Evolutionary conservation across 768 basidiomycete species (phyloP), one percentile per base, ranked within the genome.

Genomic region (Zangia roseola): DNA sequence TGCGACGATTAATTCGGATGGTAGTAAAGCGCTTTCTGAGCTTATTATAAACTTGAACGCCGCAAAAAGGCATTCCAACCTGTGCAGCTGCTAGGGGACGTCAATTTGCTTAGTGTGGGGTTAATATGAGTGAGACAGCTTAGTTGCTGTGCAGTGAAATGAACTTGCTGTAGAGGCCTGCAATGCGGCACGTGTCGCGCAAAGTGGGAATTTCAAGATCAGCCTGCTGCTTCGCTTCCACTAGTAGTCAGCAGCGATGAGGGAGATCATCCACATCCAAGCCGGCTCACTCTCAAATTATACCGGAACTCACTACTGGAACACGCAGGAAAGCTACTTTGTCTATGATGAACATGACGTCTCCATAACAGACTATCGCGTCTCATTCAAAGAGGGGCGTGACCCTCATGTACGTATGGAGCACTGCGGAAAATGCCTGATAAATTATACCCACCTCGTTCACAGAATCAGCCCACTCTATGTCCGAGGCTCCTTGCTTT

Each of bases 251-350:
- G 12, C 23, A 34, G 36, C 46, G 26, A 90, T 90, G 88, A 82
- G 77, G 60, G 88, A 91, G 61, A 88, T 90, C 52, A 66, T 91
- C 49, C 84, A 91, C 63, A 71, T 91, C 43, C 88, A 91, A 65
- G 86, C 86, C 0, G 88, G 88, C 47, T 63, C 72, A 28, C 59
- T 79, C 37, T 75, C 88, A 17, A 90, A 91, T 59, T 82, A 82
- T 59, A 67, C 77, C 17, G 87, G 86, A 39, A 80, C 86, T 0
- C 88, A 91, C 58, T 90, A 88, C 57, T 91, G 87, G 87, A 90
- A 90, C 59, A 78, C 85, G 1, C 88, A 90, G 64, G 84, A 88
- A 63, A 75, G 67, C 53, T 90, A 90, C 63, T 77, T 84, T 55
- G 71, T 73, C 0, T 77, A 78, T 51, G 70, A 72, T 19, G 75